Percentiles rank a stretch among this genome's conserved stretches.
Evolutionary conservation across 371 early-diverging fungal genomes (phyloP).

Genomic region (Massospora cicadina): DNA sequence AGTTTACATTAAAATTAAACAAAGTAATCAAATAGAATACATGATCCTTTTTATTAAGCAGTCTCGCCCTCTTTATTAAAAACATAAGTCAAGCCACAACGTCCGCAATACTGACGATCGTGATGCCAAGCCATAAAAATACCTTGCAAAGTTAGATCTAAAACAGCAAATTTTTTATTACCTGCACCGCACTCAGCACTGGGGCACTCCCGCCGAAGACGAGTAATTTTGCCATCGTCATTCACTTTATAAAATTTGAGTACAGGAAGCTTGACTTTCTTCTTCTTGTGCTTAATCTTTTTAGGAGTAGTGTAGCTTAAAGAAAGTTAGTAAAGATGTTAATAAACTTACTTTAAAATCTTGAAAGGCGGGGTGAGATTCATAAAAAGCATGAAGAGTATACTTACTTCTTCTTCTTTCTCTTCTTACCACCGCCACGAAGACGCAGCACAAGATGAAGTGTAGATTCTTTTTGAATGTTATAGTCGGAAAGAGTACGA

Average conservation of each 20-base stretch:
- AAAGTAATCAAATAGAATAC: neutral
- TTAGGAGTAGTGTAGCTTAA: conserved; percentile 90
- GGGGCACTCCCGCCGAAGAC: conserved; percentile 94
- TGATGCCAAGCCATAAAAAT: conserved; percentile 95
- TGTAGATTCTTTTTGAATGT: conserved; percentile 70
- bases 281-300: conserved; percentile 97
- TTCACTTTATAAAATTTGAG: conserved; percentile 97
- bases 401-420: conserved; percentile 81
- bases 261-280: conserved; percentile 94
- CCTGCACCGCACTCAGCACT: conserved; percentile 91
- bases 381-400: conserved; percentile 9
- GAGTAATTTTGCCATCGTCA: conserved; percentile 89
- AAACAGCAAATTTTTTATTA: conserved; percentile 23
- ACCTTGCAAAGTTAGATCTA: conserved; percentile 50
- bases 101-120: conserved; percentile 90
- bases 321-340: neutral
- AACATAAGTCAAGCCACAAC: conserved; percentile 33
- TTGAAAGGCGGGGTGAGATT: conserved; percentile 9
- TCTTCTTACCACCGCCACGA: conserved; percentile 94
- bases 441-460: conserved; percentile 72
- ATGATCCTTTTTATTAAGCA: conserved; percentile 4
- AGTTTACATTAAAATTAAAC: too few relatives aligned
- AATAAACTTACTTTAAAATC: neutral
- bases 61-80: conserved; percentile 21
- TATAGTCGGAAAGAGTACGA: conserved; percentile 68